Evolutionary conservation across 257 asterid genomes (phyloP), one percentile per base, ranked within the genome.

Genomic region (Solanum gracilifrons): DNA sequence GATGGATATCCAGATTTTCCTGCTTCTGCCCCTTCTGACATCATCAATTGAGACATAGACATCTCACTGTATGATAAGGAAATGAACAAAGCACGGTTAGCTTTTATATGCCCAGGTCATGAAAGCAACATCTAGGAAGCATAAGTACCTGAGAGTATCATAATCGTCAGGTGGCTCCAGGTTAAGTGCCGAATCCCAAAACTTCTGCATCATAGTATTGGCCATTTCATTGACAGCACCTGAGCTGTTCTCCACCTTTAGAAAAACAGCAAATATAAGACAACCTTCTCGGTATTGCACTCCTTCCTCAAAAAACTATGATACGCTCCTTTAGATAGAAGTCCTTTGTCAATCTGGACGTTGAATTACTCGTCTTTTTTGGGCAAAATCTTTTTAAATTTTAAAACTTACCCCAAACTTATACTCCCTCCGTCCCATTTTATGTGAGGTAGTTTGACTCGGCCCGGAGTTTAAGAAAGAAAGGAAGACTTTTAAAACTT

Each of bases 151-250:
- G 39, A 89, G 95, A 3, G 96, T 89, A 72, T 96, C 99, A 90
- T 60, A 95, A 90, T 96, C 98, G 87, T 96, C 99, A 43, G 95
- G 88, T 55, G 98, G 92, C 85, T 96, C 99, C 90, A 94, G 87
- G 92, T 94, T 93, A 39, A 95, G 93, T 46, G 99, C 98, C 23
- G 98, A 95, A 92, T 95, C 99, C 98, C 98, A 96, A 92, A 96
- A 96, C 91, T 95, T 96, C 92, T 96, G 99, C 98, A 96, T 94
- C 87, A 94, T 94, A 36, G 98, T 91, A 87, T 90, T 94, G 89
- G 98, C 94, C 36, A 91, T 94, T 87, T 95, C 98, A 89, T 92
- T 96, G 66, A 82, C 97, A 87, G 95, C 82, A 83, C 93, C 98
- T 69, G 97, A 90, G 88, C 98, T 91, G 87, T 88, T 94, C 87